Evolutionary conservation across 768 basidiomycete species (phyloP).

Genomic region (Mycena sanguinolenta): DNA sequence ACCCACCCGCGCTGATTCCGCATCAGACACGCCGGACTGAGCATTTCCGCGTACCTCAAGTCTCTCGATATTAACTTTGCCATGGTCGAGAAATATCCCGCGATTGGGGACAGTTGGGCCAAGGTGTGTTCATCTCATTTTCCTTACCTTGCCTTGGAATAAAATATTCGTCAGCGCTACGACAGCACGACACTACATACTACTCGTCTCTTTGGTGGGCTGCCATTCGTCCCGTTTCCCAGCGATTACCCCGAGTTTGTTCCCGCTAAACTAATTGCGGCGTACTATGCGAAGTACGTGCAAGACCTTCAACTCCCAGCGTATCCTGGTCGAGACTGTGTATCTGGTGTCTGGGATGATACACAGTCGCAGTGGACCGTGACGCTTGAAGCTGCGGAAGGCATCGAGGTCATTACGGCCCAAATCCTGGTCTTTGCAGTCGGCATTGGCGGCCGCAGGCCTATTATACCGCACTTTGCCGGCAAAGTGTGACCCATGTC

Average conservation of each 20-base stretch:
- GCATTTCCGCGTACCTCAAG: slow-evolving; percentile 46
- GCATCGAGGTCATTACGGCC: slow-evolving; percentile 40
- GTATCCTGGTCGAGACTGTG: slow-evolving; percentile 24
- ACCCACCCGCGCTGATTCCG: neutral
- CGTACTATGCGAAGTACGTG: slow-evolving; percentile 34
- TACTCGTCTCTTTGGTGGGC: slow-evolving; percentile 47
- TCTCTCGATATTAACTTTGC: slow-evolving; percentile 60
- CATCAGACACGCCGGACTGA: slow-evolving; percentile 39
- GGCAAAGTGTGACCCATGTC: slow-evolving; percentile 24
- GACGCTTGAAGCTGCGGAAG: slow-evolving; percentile 38
- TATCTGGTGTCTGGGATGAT: slow-evolving; percentile 40
- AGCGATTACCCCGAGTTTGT: slow-evolving; percentile 32
- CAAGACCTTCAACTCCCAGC: slow-evolving; percentile 26
- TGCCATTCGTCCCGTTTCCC: slow-evolving; percentile 33
- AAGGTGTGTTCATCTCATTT: slow-evolving; percentile 51
- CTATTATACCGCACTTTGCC: slow-evolving; percentile 30
- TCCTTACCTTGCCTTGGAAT: neutral
- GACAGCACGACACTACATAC: slow-evolving; percentile 36
- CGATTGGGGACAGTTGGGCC: slow-evolving; percentile 60
- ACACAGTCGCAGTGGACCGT: slow-evolving; percentile 46
- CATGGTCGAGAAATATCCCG: slow-evolving; percentile 60
- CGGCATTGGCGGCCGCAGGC: slow-evolving; percentile 32
- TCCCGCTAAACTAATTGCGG: slow-evolving; percentile 32
- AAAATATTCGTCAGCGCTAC: slow-evolving; percentile 26
- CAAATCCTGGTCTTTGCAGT: slow-evolving; percentile 46